Base-by-base conservation (phyloP, 1,139 yeast genomes). In the Kluyveromyces sp. region DNA sequence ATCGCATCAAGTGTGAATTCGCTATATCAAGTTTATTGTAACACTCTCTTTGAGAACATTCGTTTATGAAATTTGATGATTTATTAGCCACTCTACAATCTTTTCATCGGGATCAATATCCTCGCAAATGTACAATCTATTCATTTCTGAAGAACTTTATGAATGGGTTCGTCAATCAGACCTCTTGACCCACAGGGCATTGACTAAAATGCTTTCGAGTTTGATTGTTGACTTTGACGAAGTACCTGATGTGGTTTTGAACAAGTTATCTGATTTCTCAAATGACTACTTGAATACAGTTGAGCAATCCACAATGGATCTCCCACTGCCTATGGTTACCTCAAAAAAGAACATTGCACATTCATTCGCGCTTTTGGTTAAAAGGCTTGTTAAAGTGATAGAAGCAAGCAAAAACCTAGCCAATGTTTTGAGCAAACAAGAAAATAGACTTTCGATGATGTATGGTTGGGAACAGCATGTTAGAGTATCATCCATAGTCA, bases 121-220 rank as follows among this genome's bases (percentile, higher is more conserved):
- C 0, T 71, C 79, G 0, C 87, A 88, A 1, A 84, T 82, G 34
- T 77, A 76, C 58, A 77, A 77, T 53, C 66, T 87, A 25, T 77
- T 82, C 55, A 69, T 72, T 10, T 68, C 75, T 7, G 76, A 76
- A n/a, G 60, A 66, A 4, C 60, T 81, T 6, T 60, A 71, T 5
- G 74, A 73, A 21, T 86, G 95, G 95, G 74, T 85, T 21, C 61
- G 73, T 42, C 67, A 73, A 40, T 83, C 89, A 59, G 96, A 89
- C 62, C 59, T 75, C 53, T 66, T 75, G 8, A 75, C 82, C 67
- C 84, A 83, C 65, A 76, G 74, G 49, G 68, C 76, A 6, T 70
- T 85, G 71, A 72, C 81, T 25, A 77, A 78, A 53, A 73, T 83
- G 74, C 64, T 87, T 50, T 74, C 83, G n/a, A 82, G 82, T 37